Base-by-base conservation (phyloP, 768 basidiomycete genomes). In the Psilocybe sp. region DNA sequence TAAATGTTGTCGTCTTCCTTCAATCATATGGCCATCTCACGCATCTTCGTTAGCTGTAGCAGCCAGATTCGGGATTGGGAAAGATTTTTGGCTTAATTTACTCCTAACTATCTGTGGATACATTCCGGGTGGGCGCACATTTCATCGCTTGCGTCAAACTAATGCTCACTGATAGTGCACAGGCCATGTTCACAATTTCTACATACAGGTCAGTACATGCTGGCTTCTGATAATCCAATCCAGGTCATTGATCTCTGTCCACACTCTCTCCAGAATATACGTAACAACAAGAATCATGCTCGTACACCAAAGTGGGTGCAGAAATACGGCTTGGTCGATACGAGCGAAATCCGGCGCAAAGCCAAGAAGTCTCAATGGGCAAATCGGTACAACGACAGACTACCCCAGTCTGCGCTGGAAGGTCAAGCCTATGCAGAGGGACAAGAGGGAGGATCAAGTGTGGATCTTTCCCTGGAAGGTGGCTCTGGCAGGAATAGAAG, bases 231-330 rank as follows among this genome's bases (percentile, higher is more conserved):
- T 44, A 6, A 36, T 41, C 45, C 38, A 18, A 19, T 44, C 34
- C 33, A 16, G 16, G 44, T 23, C 53, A 9, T 35, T 32, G 1
- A 43, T 41, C 33, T 16, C 16, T 19, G 18, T 49, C 23, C 54
- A 42, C 40, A 58, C 32, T 50, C n/a, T 43, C 20, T 47, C 16
- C 64, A 98, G 85, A 97, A 97, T 69, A 84, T 98, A 56, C 78
- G 95, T 49, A 98, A 97, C 72, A 98, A 98, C 76, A 92, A 95
- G 76, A 95, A 83, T 59, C 81, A 89, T 64, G 76, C 79, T 12
- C 84, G 95, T 39, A 97, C 95, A n/a, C 95, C 95, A 15, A 95
- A 97, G 69, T 98, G 95, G 95, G 87, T 87, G 0, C 76, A 89
- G 68, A 81, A 87, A 55, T 92, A 92, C 66, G 95, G 95, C 35